Evolutionary conservation across 495 filamentous ascomycete genomes (phyloP), one percentile per base, ranked within the genome.

Genomic region (Neurospora discreta): DNA sequence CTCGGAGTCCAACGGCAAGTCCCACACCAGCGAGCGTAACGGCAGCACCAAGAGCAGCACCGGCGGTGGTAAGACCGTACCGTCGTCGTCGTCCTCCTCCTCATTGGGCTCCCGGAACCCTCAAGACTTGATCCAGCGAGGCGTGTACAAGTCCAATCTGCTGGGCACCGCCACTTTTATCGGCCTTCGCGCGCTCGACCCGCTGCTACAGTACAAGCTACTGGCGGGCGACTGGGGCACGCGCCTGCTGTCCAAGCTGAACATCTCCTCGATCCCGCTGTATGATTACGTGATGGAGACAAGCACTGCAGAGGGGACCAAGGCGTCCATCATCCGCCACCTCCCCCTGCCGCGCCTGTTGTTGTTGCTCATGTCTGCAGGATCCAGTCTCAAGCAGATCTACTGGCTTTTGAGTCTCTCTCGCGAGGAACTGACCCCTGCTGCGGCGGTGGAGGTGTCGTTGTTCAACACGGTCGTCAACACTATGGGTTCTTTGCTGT

Each of bases 151-250:
- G 10, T 72, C 83, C 68, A 85, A 86, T 8, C 82, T 82, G 10
- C 46, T 81, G 9, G 89, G 88, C 13, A 86, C 80, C 4, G 74
- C 83, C 3, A 78, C 84, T 76, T 91, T 91, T 80, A 73, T 89
- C 73, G 84, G 84, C 69, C 82, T 89, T 3, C 88, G 89, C 69
- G 76, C 82, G 9, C 78, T 85, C 73, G 89, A 91, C 74, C 79
- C 85, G 9, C 79, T 84, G 26, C 80, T 90, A 30, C 89, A 91
- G 78, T 87, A 87, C 75, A 77, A 77, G 39, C 83, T 91, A 43
- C 80, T 76, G 71, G 80, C 42, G 5, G 72, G 52, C 16, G 74
- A 77, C 8, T 73, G 76, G 58, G 78, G 78, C 72, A 40, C 60
- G 43, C 42, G 73, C 5, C 69, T 80, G 11, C 76, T 81, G 36